These are phyloP conservation scores for Leucocoprinus sp. DNA, from an alignment of 768 basidiomycete species.

Conservation along the genomic window DNA sequence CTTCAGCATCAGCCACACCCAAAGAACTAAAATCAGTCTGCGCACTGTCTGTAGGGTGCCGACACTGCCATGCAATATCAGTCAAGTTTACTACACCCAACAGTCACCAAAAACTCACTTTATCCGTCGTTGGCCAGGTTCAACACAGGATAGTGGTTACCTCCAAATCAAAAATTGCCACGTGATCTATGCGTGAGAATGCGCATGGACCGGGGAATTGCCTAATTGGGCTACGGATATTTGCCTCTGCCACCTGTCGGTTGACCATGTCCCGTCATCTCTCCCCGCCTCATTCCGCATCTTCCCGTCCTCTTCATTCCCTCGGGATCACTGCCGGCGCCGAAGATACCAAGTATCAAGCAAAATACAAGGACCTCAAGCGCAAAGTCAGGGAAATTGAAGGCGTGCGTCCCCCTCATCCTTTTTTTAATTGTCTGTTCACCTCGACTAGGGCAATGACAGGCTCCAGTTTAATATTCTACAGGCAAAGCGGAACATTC, in stretches of 20 bases:
- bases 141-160: too few species aligned
- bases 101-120: conserved; percentile 5
- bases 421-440: conserved; percentile 12
- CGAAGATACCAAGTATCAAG: conserved; percentile 80
- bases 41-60: conserved; percentile 57
- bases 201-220: conserved; percentile 9
- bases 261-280: conserved; percentile 61
- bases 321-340: conserved; percentile 70
- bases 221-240: conserved; percentile 12
- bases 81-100: conserved; percentile 5
- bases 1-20: too few species aligned
- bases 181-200: neutral
- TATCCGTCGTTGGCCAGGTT: too few species aligned
- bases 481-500: conserved; percentile 73
- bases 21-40: conserved; percentile 19
- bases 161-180: too few species aligned
- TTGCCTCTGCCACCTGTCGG: conserved; percentile 31
- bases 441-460: conserved; percentile 67
- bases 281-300: conserved; percentile 30
- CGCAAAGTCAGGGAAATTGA: conserved; percentile 86
- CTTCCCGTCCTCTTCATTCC: conserved; percentile 40
- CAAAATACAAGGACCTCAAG: conserved; percentile 84
- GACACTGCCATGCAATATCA: conserved; percentile 35
- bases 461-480: conserved; percentile 77
- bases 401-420: conserved; percentile 38